These are phyloP conservation scores for Apiotrichum montevideense DNA, from an alignment of 1,284 basidiomycete genomes.

Conservation along the genomic window DNA sequence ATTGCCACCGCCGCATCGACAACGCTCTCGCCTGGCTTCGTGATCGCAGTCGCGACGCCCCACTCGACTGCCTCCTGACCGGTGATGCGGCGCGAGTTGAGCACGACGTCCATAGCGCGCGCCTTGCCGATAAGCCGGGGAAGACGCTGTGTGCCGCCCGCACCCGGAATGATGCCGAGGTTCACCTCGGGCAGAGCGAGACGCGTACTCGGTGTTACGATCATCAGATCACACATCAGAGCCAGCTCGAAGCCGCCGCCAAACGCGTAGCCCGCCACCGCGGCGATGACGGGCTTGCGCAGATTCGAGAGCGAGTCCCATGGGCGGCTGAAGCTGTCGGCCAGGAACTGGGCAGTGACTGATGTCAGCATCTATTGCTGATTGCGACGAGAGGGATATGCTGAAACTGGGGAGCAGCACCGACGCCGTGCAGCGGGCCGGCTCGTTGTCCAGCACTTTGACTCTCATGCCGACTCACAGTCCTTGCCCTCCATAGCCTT, in stretches of 20 bases:
- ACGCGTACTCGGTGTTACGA: conserved; percentile 71
- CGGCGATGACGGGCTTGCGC: conserved; percentile 89
- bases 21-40: conserved; percentile 70
- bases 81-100: conserved; percentile 72
- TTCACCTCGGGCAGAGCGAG: conserved; percentile 74
- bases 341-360: not conserved
- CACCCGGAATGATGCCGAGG: conserved; percentile 87
- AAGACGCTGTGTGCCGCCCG: conserved; percentile 81
- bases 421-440: too few species aligned
- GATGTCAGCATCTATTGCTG: conserved; percentile 23
- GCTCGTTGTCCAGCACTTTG: too few species aligned
- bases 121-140: conserved; percentile 74
- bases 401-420: too few species aligned
- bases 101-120: conserved; percentile 81
- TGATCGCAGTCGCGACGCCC: conserved; percentile 75
- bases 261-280: conserved; percentile 93
- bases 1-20: conserved; percentile 81
- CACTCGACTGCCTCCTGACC: conserved; percentile 79
- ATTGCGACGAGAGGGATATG: too few species aligned
- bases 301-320: conserved; percentile 54
- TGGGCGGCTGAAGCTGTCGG: conserved; percentile 54
- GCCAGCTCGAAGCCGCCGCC: conserved; percentile 95
- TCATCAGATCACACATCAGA: conserved; percentile 87
- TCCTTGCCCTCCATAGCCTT: conserved; percentile 64
- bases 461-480: conserved; percentile 53